Conservation (phyloP, 2,329 filamentous ascomycete genomes). For the Tolypocladium inflatum region DNA sequence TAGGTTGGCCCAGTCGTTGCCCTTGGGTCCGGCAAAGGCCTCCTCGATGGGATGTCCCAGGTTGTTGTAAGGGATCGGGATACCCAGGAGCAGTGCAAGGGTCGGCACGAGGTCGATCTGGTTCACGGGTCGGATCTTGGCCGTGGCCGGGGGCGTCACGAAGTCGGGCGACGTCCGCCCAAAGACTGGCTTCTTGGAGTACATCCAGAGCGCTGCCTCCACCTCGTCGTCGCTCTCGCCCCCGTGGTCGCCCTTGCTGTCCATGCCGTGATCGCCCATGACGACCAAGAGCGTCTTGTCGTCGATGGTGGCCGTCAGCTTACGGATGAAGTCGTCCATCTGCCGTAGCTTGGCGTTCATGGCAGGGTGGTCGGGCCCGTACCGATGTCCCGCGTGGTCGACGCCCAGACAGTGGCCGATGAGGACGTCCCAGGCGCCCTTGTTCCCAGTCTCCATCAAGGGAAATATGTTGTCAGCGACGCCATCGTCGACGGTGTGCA, state of each 20-base stretch:
- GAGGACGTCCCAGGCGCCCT: conserved; percentile 79
- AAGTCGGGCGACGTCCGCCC: conserved; percentile 60
- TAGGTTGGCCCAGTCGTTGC: conserved; percentile 66
- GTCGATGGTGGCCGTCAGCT: conserved; percentile 63
- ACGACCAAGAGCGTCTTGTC: conserved; percentile 83
- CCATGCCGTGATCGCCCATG: conserved; percentile 99
- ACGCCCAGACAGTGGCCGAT: conserved; percentile 92
- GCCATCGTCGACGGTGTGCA: conserved; percentile 94
- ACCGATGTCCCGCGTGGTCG: conserved; percentile 93
- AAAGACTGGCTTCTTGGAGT: conserved; percentile 79
- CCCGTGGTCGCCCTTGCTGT: conserved; percentile 93
- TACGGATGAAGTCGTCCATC: conserved; percentile 74
- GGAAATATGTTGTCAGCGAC: conserved; percentile 88
- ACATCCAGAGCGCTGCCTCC: conserved; percentile 96
- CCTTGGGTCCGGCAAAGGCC: conserved; percentile 66
- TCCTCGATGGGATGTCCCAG: conserved; percentile 89
- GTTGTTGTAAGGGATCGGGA: conserved; percentile 95
- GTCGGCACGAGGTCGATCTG: conserved; percentile 97
- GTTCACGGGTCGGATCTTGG: conserved; percentile 64
- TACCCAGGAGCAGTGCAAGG: conserved; percentile 73
- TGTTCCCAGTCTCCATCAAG: conserved; percentile 56
- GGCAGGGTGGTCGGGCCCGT: conserved; percentile 83
- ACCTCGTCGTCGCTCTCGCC: conserved; percentile 96
- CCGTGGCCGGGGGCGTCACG: conserved; percentile 52
- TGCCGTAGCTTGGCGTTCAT: conserved; percentile 87